These are phyloP conservation scores for Coemansia sp. DNA, from an alignment of 192 early-diverging fungal species.

Conservation along the genomic window DNA sequence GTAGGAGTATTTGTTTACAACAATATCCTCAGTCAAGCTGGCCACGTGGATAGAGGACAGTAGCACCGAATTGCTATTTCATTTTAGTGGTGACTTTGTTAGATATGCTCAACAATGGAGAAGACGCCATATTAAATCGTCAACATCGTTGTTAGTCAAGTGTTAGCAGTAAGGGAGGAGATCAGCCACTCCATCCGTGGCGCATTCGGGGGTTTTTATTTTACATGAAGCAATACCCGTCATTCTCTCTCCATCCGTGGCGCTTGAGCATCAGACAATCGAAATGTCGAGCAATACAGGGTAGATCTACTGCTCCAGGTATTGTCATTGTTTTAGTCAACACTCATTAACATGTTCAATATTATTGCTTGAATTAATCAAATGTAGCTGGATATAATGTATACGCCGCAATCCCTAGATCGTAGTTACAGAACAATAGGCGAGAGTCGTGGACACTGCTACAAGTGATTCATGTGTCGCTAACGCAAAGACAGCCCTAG, in stretches of 20 bases:
- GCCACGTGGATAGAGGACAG: background rate
- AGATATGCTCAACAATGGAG: background rate
- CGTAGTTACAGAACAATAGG: background rate
- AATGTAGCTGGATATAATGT: background rate
- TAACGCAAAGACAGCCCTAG: background rate
- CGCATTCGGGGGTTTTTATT: background rate
- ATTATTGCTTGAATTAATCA: background rate
- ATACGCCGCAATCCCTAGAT: background rate
- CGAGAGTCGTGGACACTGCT: background rate
- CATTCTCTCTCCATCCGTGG: background rate
- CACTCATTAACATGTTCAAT: background rate
- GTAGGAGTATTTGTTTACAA: too few species aligned
- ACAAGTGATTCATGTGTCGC: background rate
- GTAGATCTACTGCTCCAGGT: background rate
- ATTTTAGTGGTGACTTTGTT: constrained; percentile 8
- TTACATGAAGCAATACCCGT: background rate
- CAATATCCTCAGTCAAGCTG: background rate
- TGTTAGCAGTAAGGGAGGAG: background rate
- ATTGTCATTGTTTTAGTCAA: background rate
- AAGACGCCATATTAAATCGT: constrained; percentile 10
- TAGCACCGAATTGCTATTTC: background rate
- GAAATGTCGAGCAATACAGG: background rate
- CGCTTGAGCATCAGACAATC: background rate
- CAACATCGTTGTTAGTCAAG: background rate
- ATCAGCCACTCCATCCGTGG: constrained; percentile 3